A percentile compares a stretch with the other conserved stretches of the same genome.
phyloP scores from a whole-genome alignment of 1,284 basidiomycete genomes.

The Filobasidium uniguttulatum region DNA sequence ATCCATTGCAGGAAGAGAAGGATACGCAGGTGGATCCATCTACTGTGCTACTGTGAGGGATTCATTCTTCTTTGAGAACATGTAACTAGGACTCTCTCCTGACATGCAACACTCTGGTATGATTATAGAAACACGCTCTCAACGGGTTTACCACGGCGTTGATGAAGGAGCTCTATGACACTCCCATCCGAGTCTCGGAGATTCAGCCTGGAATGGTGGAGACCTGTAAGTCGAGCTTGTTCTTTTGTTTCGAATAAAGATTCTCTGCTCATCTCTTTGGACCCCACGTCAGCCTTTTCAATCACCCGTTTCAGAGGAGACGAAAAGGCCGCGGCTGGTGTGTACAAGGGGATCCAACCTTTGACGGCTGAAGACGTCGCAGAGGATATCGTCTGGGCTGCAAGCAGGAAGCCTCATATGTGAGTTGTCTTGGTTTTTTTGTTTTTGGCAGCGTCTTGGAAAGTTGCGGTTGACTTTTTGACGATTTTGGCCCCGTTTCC shows the following conservation, averaged over 20 bases:
- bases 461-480: background rate
- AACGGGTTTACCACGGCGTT: slow-evolving; percentile 73
- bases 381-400: slow-evolving; percentile 78
- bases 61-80: background rate
- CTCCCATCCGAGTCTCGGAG: slow-evolving; percentile 79
- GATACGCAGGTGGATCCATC: slow-evolving; percentile 68
- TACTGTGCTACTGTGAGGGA: slow-evolving; percentile 34
- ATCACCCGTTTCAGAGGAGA: slow-evolving; percentile 77
- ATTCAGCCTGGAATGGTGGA: slow-evolving; percentile 59
- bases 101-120: background rate
- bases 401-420: slow-evolving; percentile 16
- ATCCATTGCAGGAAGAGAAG: slow-evolving; percentile 77
- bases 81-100: background rate
- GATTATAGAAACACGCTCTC: slow-evolving; percentile 76
- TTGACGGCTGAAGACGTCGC: slow-evolving; percentile 75
- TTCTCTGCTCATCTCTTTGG: background rate
- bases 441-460: background rate
- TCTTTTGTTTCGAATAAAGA: background rate
- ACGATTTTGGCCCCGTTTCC: no score
- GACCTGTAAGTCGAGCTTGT: slow-evolving; percentile 4
- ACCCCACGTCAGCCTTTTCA: slow-evolving; percentile 55
- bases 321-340: slow-evolving; percentile 60
- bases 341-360: slow-evolving; percentile 65
- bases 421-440: background rate
- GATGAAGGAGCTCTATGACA: slow-evolving; percentile 73